These are phyloP conservation scores for Plasmodium coatneyi DNA, from an alignment of 169 alveolate genomes.

Conservation along the genomic window DNA sequence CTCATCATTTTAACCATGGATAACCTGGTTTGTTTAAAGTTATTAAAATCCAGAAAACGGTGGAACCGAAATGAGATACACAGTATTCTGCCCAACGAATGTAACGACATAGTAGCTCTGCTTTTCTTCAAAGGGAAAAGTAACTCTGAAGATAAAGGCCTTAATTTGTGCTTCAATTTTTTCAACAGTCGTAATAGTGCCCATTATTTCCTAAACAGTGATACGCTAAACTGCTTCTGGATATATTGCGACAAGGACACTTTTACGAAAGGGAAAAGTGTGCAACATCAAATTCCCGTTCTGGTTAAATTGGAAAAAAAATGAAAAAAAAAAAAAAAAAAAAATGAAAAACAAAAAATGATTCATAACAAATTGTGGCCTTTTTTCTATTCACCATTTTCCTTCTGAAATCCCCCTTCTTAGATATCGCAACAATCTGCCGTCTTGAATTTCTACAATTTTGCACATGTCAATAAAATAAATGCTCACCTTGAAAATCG, in stretches of 20 bases:
- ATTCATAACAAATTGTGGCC: not conserved
- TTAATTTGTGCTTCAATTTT: slow-evolving; percentile 31
- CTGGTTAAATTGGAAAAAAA: slow-evolving; percentile 39
- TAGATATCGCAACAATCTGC: not conserved
- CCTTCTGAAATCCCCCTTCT: not conserved
- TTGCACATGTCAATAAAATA: slow-evolving; percentile 7
- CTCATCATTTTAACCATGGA: slow-evolving; percentile 13
- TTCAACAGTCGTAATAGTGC: slow-evolving; percentile 17
- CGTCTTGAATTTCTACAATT: not conserved
- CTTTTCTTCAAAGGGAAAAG: not conserved
- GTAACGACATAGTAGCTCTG: slow-evolving; percentile 47
- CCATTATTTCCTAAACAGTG: slow-evolving; percentile 37
- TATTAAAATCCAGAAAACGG: slow-evolving; percentile 26
- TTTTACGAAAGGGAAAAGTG: slow-evolving; percentile 16
- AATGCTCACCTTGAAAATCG: slow-evolving; percentile 15
- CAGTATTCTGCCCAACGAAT: slow-evolving; percentile 29
- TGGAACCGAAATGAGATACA: slow-evolving; percentile 22
- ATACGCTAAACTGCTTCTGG: slow-evolving; percentile 37
- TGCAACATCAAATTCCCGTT: slow-evolving; percentile 47
- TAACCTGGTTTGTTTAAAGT: slow-evolving; percentile 35
- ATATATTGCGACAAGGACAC: slow-evolving; percentile 26
- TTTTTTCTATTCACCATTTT: not conserved
- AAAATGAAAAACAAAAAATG: not conserved
- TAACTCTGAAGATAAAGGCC: slow-evolving; percentile 12
- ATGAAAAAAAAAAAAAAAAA: not conserved